These are phyloP conservation scores for Fusarium acutatum DNA, from an alignment of 2,329 filamentous ascomycete genomes.

Conservation along the genomic window DNA sequence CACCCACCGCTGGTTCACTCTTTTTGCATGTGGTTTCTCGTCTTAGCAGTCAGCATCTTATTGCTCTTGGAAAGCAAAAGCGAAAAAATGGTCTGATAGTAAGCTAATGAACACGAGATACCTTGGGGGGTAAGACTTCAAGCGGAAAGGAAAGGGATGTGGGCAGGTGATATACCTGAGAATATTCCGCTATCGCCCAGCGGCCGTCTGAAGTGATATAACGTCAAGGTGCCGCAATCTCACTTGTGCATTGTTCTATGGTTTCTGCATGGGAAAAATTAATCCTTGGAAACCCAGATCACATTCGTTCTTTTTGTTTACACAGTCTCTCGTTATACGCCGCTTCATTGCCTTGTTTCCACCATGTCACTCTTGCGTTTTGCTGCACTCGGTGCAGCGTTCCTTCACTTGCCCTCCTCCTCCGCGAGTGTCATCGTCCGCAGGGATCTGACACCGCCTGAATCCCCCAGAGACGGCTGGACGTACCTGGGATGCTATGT, in stretches of 20 bases:
- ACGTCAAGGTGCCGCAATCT: constrained; percentile 1
- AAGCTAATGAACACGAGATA: constrained; percentile 11
- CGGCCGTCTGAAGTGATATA: constrained; percentile 25
- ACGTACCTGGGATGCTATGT: constrained; percentile 38
- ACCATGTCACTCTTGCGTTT: constrained; percentile 20
- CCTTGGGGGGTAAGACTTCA: neutral
- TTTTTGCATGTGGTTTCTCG: neutral
- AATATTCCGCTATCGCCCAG: neutral
- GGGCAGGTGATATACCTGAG: neutral
- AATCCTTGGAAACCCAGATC: constrained; percentile 2
- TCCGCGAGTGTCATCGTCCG: constrained; percentile 32
- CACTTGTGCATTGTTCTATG: neutral
- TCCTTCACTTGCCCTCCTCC: constrained; percentile 28
- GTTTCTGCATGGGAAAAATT: constrained; percentile 1
- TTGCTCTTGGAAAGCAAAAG: neutral
- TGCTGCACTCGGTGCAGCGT: constrained; percentile 33
- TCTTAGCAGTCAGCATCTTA: constrained; percentile 14
- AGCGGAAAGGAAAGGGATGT: neutral
- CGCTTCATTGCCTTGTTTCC: neutral
- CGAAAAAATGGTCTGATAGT: constrained; percentile 15
- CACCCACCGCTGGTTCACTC: neutral
- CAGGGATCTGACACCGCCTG: constrained; percentile 34
- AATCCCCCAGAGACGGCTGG: constrained; percentile 31
- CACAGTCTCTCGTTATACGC: constrained; percentile 15
- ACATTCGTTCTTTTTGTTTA: constrained; percentile 11